phyloP scores from a whole-genome alignment of 495 filamentous ascomycete species.

The Aspergillus indologenus region DNA sequence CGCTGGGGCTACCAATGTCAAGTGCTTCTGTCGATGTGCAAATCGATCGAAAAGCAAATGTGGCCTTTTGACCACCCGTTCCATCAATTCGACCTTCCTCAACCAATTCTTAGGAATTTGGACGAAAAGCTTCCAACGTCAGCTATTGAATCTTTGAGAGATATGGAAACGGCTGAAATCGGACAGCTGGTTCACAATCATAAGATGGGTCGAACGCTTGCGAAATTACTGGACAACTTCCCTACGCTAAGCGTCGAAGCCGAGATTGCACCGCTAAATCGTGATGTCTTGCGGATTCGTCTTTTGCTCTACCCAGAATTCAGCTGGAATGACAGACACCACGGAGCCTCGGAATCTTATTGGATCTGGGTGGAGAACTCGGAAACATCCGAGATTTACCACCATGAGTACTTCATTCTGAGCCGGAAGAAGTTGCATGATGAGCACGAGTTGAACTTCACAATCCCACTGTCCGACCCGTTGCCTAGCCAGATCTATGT shows the following conservation, averaged over 20 bases:
- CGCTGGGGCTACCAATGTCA: conserved; percentile 93
- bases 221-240: conserved; percentile 83
- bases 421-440: conserved; percentile 84
- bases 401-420: conserved; percentile 95
- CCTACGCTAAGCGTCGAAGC: conserved; percentile 85
- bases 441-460: conserved; percentile 96
- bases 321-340: conserved; percentile 90
- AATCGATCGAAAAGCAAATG: conserved; percentile 91
- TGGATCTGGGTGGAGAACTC: conserved; percentile 99
- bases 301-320: conserved; percentile 87
- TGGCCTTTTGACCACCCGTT: conserved; percentile 96
- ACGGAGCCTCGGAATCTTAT: conserved; percentile 92
- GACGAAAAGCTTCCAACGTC: conserved; percentile 69
- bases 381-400: conserved; percentile 95
- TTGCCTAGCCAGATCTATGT: conserved; percentile 95
- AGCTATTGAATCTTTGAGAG: conserved; percentile 76
- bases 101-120: conserved; percentile 75
- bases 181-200: conserved; percentile 89
- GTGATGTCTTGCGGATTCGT: conserved; percentile 86
- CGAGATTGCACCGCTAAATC: conserved; percentile 92
- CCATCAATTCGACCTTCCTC: conserved; percentile 88
- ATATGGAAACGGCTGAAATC: conserved; percentile 91
- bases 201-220: conserved; percentile 75
- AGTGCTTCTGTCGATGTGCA: conserved; percentile 83
- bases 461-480: conserved; percentile 90